Percentiles rank a stretch among this genome's conserved stretches.
phyloP scores from a whole-genome alignment of 78 protist species.

The Reticulomyxa filosa region DNA sequence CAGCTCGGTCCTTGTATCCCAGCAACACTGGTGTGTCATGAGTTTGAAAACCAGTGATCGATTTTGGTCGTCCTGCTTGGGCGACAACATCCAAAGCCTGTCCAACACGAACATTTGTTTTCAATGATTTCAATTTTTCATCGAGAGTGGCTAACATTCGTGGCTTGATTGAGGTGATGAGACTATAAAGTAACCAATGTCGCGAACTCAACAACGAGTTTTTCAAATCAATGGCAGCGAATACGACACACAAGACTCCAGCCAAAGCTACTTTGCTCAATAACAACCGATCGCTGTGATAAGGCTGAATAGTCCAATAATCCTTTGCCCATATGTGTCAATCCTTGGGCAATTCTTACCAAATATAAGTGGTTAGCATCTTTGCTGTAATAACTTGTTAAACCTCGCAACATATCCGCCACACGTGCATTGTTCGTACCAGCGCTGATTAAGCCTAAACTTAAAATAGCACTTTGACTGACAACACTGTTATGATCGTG shows the following conservation, averaged over 20 bases:
- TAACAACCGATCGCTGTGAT: slow-evolving; percentile 53
- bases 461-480: slow-evolving; percentile 45
- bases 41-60: slow-evolving; percentile 97
- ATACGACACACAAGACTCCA: slow-evolving; percentile 31
- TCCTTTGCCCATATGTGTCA: slow-evolving; percentile 75
- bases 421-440: slow-evolving; percentile 89
- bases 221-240: slow-evolving; percentile 6
- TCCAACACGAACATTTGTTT: slow-evolving; percentile 37
- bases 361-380: slow-evolving; percentile 16
- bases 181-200: slow-evolving; percentile 62
- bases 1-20: slow-evolving; percentile 70
- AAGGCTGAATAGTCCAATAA: slow-evolving; percentile 14
- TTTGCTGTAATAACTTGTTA: slow-evolving; percentile 11
- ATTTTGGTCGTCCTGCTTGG: slow-evolving; percentile 51
- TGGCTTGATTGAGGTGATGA: slow-evolving; percentile 59
- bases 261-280: slow-evolving; percentile 26
- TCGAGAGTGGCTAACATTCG: slow-evolving; percentile 70
- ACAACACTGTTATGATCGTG: slow-evolving; percentile 68
- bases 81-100: slow-evolving; percentile 54
- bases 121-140: neutral
- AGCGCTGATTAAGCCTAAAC: slow-evolving; percentile 56
- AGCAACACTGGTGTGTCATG: slow-evolving; percentile 93
- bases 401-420: slow-evolving; percentile 52
- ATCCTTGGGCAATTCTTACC: slow-evolving; percentile 15
- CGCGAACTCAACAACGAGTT: slow-evolving; percentile 23